Conservation (phyloP, 805 yeast species). For the Ogataea parapolymorpha region DNA sequence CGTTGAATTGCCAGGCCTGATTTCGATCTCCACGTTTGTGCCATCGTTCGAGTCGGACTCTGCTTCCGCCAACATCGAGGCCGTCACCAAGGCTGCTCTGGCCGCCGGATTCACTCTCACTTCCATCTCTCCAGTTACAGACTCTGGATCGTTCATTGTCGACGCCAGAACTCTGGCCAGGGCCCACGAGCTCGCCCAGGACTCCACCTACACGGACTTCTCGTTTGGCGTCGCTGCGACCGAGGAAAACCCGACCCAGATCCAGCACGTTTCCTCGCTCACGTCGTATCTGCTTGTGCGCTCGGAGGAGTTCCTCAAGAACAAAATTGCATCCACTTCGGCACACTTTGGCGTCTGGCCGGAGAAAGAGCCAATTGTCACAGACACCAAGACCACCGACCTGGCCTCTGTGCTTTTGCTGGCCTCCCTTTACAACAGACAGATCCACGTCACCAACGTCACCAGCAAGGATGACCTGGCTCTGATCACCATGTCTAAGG, state of each 20-base stretch:
- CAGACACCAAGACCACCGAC: slow-evolving; percentile 90
- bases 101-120: slow-evolving; percentile 87
- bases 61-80: slow-evolving; percentile 57
- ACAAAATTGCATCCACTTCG: slow-evolving; percentile 74
- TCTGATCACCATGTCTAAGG: slow-evolving; percentile 80
- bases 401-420: slow-evolving; percentile 87
- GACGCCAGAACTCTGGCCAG: slow-evolving; percentile 64
- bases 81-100: slow-evolving; percentile 65
- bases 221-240: slow-evolving; percentile 82
- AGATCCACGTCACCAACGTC: slow-evolving; percentile 87
- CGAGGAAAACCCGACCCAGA: slow-evolving; percentile 58
- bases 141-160: slow-evolving; percentile 58
- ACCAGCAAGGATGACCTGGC: slow-evolving; percentile 77
- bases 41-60: slow-evolving; percentile 54
- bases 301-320: slow-evolving; percentile 63
- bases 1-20: slow-evolving; percentile 78
- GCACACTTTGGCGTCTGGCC: slow-evolving; percentile 86
- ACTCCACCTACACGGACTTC: slow-evolving; percentile 75
- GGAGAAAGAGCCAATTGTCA: slow-evolving; percentile 72
- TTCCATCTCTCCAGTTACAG: slow-evolving; percentile 71
- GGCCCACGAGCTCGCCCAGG: slow-evolving; percentile 53
- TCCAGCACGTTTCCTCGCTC: slow-evolving; percentile 56
- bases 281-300: slow-evolving; percentile 84
- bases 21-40: slow-evolving; percentile 75
- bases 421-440: slow-evolving; percentile 81